Base-by-base conservation (phyloP, 176 grass and related monocot genomes). In the Triticum aestivum region DNA sequence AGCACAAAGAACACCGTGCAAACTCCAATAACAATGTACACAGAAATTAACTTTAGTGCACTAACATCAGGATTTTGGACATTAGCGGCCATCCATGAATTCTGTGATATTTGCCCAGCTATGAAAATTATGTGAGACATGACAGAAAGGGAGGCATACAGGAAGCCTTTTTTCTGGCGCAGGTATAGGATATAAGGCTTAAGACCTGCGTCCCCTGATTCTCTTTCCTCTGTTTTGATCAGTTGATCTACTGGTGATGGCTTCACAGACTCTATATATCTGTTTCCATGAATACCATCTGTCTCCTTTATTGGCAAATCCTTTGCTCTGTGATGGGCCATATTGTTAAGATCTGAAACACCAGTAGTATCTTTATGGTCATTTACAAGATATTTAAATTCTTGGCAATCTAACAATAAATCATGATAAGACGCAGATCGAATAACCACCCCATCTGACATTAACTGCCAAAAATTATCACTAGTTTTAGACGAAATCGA, bases 41-140 rank as follows among this genome's bases (percentile, higher is more conserved):
- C 97, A 44, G 68, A 79, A 69, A 96, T 96, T 84, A 98, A 82
- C 65, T 88, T 91, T 13, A 98, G 87, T 15, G 73, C 81, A 73
- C 89, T 92, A 71, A 98, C 84, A 87, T 79, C 45, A 77, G 92
- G 76, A 81, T 92, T 92, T 59, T 98, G 59, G 79, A 98, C 85
- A 84, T 96, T 94, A 42, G 97, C 89, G 69, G 97, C 94, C 92
- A 98, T 92, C 97, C 97, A 98, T 69, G 94, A 88, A 73, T 96
- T 98, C 73, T 96, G 97, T 56, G 91, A 98, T 90, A 98, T 90
- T 91, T 98, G 97, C 11, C 88, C 97, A 67, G 65, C n/a, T 83
- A 90, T 4, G 81, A 98, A 96, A 76, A 92, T 47, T 63, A 92
- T 47, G 41, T 94, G 94, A 70, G 74, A 87, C 33, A 96, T 80